Conservation (phyloP, 208 protist genomes). For the Phytomonas serpens region DNA sequence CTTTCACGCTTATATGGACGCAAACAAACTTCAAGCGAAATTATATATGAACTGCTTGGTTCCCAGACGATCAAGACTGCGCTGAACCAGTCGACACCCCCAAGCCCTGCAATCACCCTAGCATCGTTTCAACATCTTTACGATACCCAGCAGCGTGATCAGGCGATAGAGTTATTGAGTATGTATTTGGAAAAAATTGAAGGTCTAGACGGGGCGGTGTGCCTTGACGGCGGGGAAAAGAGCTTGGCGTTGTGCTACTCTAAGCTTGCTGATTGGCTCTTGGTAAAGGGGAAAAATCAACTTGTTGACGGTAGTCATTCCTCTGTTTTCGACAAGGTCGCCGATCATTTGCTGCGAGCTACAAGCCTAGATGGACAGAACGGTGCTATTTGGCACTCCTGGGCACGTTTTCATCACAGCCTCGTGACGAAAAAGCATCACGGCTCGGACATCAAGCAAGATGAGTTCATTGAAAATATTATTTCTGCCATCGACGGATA, state of each 20-base stretch:
- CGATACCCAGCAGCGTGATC: conserved; percentile 64
- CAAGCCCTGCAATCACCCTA: conserved; percentile 63
- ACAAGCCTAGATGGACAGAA: conserved; percentile 86
- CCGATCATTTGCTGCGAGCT: conserved; percentile 57
- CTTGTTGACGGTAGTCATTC: conserved; percentile 9
- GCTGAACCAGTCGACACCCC: conserved; percentile 39
- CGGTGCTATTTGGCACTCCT: conserved; percentile 97
- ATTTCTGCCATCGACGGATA: conserved; percentile 92
- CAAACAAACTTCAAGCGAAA: conserved; percentile 80
- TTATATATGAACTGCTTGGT: conserved; percentile 82
- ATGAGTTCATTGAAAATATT: conserved; percentile 61
- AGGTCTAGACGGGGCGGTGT: conserved; percentile 5
- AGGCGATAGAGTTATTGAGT: conserved; percentile 59
- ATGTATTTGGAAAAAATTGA: conserved; percentile 60
- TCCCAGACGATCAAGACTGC: conserved; percentile 53
- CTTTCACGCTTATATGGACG: conserved; percentile 89
- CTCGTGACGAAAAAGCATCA: conserved; percentile 22
- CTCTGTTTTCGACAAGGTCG: conserved; percentile 30
- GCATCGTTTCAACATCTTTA: conserved; percentile 83
- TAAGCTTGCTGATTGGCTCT: conserved; percentile 78
- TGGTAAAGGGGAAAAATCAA: conserved; percentile 21
- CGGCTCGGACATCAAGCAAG: conserved; percentile 15
- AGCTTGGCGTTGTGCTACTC: conserved; percentile 78
- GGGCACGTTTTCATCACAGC: conserved; percentile 95
- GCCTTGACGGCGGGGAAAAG: conserved; percentile 13